phyloP scores from a whole-genome alignment of 257 asterid genomes.

The Solanum chilense region DNA sequence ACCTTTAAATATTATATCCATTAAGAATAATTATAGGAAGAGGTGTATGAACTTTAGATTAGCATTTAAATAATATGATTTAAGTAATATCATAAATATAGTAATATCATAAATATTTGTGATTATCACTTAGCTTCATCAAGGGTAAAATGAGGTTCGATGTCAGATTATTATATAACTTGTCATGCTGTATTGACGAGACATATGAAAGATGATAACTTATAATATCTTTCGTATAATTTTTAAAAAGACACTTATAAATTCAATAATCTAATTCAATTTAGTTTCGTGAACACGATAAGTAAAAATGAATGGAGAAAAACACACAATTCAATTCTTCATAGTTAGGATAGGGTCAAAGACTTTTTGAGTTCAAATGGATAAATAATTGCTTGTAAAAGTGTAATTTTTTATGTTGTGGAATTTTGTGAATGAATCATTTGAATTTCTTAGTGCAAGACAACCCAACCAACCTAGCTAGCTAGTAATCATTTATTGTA shows the following conservation, averaged over 20 bases:
- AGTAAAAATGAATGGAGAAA: no score
- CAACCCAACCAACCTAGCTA: slow-evolving; percentile 10
- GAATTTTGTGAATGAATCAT: background rate
- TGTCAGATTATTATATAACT: no score
- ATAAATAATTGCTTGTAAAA: background rate
- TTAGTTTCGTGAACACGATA: accelerated
- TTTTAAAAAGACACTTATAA: no score
- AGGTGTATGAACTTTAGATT: background rate
- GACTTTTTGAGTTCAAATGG: background rate
- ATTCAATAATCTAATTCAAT: no score
- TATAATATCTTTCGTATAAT: no score
- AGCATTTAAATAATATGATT: background rate
- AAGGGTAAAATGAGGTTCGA: background rate
- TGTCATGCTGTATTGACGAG: no score
- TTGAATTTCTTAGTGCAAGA: slow-evolving; percentile 4
- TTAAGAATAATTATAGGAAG: background rate
- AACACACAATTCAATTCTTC: no score
- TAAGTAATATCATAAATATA: no score
- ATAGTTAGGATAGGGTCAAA: background rate
- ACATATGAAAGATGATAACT: no score
- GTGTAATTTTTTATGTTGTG: background rate
- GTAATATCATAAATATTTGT: background rate
- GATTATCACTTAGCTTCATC: background rate
- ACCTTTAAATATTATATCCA: background rate
- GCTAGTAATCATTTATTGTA: background rate